These are phyloP conservation scores for Leccinum pachyderme DNA, from an alignment of 1,284 basidiomycete species.

Conservation along the genomic window DNA sequence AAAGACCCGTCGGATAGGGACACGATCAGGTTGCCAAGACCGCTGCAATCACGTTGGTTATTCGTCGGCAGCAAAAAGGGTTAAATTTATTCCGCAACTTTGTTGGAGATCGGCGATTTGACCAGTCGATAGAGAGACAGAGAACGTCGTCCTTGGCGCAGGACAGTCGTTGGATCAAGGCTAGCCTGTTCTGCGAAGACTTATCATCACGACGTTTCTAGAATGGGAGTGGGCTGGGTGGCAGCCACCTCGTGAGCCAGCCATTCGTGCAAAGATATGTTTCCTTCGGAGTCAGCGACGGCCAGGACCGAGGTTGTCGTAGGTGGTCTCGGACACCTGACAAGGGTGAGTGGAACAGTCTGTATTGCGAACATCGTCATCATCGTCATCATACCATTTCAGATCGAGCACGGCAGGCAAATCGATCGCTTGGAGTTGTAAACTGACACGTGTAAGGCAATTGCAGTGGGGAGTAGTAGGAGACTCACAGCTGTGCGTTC, in stretches of 20 bases:
- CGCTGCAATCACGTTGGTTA: constrained; percentile 33
- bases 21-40: constrained; percentile 60
- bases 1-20: constrained; percentile 81
- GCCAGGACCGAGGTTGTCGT: constrained; percentile 51
- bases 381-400: constrained; percentile 67
- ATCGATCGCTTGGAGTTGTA: constrained; percentile 65
- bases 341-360: constrained; percentile 2
- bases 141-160: constrained; percentile 61
- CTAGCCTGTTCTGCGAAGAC: constrained; percentile 43
- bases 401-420: constrained; percentile 87
- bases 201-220: not conserved
- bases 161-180: constrained; percentile 46
- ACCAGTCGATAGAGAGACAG: constrained; percentile 89
- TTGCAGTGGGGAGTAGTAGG: not conserved
- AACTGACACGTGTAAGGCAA: constrained; percentile 39
- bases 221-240: not conserved
- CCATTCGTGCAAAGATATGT: constrained; percentile 63
- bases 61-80: constrained; percentile 1
- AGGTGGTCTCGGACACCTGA: constrained; percentile 57
- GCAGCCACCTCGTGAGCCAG: constrained; percentile 45
- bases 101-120: constrained; percentile 51
- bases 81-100: constrained; percentile 26
- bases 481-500: constrained; percentile 10
- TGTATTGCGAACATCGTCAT: not conserved
- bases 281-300: constrained; percentile 83